Base-by-base conservation (phyloP, 371 early-diverging fungal genomes). In the Lichtheimia ornata region DNA sequence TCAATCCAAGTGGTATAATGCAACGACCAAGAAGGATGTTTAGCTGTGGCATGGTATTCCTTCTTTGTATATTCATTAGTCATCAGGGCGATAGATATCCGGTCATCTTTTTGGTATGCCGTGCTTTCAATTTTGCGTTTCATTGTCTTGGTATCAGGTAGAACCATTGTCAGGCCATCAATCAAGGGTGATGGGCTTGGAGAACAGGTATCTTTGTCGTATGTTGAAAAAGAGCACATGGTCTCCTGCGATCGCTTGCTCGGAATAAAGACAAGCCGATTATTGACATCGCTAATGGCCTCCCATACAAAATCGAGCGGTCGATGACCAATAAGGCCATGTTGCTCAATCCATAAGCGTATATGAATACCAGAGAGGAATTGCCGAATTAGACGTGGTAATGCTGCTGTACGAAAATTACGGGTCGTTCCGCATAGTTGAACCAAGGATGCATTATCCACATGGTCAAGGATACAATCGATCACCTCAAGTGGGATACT, bases 301-400 rank as follows among this genome's bases (percentile, higher is more conserved):
- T 15, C 30, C 35, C 41, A 54, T 20, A 40, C 54, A 40, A 54
- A 54, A 14, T 54, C 54, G 22, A 54, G 30, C 6, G 54, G 54
- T 22, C 41, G 30, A 22, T 54, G 54, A 0, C 54, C 20, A 41
- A 54, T 22, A 14, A 17, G 13, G 4, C 54, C 54, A 2, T 35
- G 54, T 20, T 54, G 54, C 28, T 54, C 54, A 14, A 54, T 54
- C 54, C 54, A 54, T 22, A 54, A 22, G 14, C 54, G 54, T 40
- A 54, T 54, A 18, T 30, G 30, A n/a, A 41, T 15, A 4, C 40
- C 9, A 7, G 54, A 54, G 41, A 54, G 30, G 40, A 40, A 41
- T 18, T 54, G 54, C 22, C 20, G 24, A 7, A 41, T 54, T 18
- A 54, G 14, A 15, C 54, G 54, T 40, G 54, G 54, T 13, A 54